Conservation (phyloP, 306 rosid genomes). For the Rosa lucieae region DNA sequence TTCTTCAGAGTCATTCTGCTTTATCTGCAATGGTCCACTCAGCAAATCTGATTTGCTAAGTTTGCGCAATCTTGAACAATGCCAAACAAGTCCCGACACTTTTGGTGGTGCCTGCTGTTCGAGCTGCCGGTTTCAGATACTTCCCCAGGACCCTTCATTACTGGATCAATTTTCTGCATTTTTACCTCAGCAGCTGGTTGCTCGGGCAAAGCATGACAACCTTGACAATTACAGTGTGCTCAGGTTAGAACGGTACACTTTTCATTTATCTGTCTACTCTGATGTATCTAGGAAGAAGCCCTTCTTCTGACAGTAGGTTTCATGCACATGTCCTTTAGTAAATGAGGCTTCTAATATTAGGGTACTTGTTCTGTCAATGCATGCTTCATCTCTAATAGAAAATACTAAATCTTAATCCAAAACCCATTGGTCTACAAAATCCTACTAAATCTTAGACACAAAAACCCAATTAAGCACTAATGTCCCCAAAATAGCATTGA, state of each 20-base stretch:
- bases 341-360: background rate
- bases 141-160: conserved; percentile 55
- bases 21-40: conserved; percentile 77
- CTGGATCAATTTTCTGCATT: conserved; percentile 47
- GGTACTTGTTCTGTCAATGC: background rate
- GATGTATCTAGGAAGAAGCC: background rate
- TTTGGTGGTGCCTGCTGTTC: conserved; percentile 61
- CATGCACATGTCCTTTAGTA: background rate
- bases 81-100: conserved; percentile 29
- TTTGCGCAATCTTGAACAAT: conserved; percentile 29
- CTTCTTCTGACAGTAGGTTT: background rate
- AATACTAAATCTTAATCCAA: background rate
- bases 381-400: background rate
- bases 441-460: background rate
- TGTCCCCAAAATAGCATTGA: background rate
- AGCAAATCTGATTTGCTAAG: conserved; percentile 62
- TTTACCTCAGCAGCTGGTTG: conserved; percentile 55
- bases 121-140: conserved; percentile 85
- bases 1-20: conserved; percentile 77
- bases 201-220: conserved; percentile 51
- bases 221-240: conserved; percentile 33
- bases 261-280: background rate
- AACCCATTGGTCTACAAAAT: background rate
- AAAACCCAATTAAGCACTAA: background rate
- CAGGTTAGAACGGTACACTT: conserved; percentile 52